phyloP scores from a whole-genome alignment of 1,284 basidiomycete genomes.

The Cutaneotrichosporon cutaneum region DNA sequence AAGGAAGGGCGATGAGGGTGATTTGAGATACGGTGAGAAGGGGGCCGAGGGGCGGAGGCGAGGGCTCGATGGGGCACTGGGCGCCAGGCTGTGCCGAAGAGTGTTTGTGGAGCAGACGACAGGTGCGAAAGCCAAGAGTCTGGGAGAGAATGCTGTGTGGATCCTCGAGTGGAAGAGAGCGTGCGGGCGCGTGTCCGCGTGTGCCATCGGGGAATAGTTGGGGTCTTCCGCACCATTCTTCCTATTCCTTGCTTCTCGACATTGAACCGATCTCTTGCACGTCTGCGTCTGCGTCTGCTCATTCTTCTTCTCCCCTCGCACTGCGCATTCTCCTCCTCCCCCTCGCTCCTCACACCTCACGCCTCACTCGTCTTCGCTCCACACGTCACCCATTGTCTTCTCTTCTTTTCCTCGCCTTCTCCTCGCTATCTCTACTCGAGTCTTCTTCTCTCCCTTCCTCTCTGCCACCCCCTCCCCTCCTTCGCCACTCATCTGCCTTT shows the following conservation, averaged over 20 bases:
- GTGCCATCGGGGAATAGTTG: constrained; percentile 6
- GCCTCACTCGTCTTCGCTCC: neutral
- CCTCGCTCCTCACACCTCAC: neutral
- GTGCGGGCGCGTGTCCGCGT: neutral
- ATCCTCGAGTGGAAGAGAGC: constrained; percentile 1
- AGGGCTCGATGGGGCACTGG: neutral
- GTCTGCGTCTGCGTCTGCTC: neutral
- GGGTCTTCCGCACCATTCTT: neutral
- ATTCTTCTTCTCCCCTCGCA: neutral
- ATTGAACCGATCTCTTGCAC: neutral
- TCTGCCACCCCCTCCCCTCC: neutral
- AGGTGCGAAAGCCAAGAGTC: neutral
- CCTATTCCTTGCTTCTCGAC: constrained; percentile 1
- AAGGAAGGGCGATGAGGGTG: neutral
- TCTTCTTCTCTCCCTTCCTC: neutral
- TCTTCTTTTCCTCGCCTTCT: constrained; percentile 7
- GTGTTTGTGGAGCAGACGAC: neutral
- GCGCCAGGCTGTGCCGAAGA: neutral
- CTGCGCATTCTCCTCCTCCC: neutral
- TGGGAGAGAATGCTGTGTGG: neutral
- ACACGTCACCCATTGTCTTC: neutral
- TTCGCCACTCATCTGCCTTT: neutral
- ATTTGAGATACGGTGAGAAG: neutral
- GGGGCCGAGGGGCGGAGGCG: neutral
- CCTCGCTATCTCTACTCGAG: neutral